Evolutionary conservation across 2,329 filamentous ascomycete species (phyloP).

Genomic region (Colletotrichum sp.): DNA sequence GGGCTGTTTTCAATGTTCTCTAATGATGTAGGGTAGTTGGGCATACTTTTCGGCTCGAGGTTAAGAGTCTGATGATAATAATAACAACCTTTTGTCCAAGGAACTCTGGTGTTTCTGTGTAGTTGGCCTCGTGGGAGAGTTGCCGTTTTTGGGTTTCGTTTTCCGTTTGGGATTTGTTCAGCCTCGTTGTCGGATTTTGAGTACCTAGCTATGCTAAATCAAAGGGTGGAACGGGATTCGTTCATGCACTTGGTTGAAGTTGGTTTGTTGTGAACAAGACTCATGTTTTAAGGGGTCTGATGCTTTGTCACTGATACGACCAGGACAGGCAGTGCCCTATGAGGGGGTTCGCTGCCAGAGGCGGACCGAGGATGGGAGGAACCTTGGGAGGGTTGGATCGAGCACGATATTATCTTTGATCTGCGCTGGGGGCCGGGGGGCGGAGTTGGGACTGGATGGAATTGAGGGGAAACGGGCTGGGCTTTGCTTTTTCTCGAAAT

Average conservation of each 20-base stretch:
- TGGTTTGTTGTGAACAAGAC: background rate
- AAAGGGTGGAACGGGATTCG: background rate
- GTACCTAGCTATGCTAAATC: background rate
- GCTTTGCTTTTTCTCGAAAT: background rate
- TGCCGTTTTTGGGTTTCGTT: background rate
- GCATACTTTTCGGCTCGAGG: background rate
- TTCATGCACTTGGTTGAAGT: background rate
- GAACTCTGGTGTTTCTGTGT: background rate
- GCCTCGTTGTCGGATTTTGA: background rate
- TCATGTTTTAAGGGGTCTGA: background rate
- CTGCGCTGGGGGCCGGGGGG: background rate
- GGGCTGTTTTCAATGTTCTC: background rate
- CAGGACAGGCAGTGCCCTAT: background rate
- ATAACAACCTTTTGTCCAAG: background rate
- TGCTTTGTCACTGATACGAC: background rate
- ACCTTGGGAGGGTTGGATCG: background rate
- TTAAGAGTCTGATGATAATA: background rate
- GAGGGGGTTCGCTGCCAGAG: background rate
- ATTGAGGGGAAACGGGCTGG: background rate
- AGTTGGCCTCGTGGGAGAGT: background rate
- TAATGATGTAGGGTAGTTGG: rapidly evolving
- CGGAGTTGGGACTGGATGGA: background rate
- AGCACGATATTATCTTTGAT: background rate
- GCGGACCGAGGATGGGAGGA: background rate
- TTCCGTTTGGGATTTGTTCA: background rate